A percentile compares a stretch with the other conserved stretches of the same genome.
Conservation (phyloP, 2,329 filamentous ascomycete species). For the Ophiostoma australiae region DNA sequence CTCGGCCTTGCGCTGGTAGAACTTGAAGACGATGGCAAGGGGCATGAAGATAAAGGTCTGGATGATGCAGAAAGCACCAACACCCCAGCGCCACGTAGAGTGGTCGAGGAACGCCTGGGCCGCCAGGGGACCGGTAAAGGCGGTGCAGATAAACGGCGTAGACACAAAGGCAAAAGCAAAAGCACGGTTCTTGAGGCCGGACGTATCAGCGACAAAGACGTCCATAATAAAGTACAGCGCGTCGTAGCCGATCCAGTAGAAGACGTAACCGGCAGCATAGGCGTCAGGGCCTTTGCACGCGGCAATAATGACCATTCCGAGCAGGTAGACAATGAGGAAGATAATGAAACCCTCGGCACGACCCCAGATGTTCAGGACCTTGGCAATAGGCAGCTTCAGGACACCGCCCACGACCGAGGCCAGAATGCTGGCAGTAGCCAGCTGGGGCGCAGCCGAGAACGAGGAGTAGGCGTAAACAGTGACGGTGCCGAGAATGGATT, state of each 20-base stretch:
- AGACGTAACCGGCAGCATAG: conserved; percentile 61
- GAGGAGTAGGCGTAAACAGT: conserved; percentile 47
- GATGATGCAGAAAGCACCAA: conserved; percentile 61
- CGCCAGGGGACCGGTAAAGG: conserved; percentile 58
- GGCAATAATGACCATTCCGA: conserved; percentile 61
- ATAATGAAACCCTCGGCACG: conserved; percentile 58
- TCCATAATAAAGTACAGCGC: conserved; percentile 42
- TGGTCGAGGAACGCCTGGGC: conserved; percentile 47
- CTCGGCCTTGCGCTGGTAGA: conserved; percentile 57
- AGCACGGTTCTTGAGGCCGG: conserved; percentile 59
- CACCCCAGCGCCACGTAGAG: conserved; percentile 63
- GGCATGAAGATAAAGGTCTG: conserved; percentile 55
- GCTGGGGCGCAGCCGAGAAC: conserved; percentile 51
- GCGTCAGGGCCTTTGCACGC: conserved; percentile 54
- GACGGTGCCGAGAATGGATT: conserved; percentile 39
- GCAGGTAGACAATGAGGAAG: conserved; percentile 47
- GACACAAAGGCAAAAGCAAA: conserved; percentile 59
- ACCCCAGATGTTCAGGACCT: conserved; percentile 63
- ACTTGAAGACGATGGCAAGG: conserved; percentile 51
- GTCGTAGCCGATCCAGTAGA: conserved; percentile 57
- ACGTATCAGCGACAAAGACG: conserved; percentile 65
- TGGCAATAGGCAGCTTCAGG: conserved; percentile 61
- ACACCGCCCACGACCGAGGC: conserved; percentile 53
- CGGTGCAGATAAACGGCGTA: conserved; percentile 62
- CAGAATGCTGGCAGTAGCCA: conserved; percentile 51